Conservation (phyloP, 306 rosid species). For the Quercus agrifolia region DNA sequence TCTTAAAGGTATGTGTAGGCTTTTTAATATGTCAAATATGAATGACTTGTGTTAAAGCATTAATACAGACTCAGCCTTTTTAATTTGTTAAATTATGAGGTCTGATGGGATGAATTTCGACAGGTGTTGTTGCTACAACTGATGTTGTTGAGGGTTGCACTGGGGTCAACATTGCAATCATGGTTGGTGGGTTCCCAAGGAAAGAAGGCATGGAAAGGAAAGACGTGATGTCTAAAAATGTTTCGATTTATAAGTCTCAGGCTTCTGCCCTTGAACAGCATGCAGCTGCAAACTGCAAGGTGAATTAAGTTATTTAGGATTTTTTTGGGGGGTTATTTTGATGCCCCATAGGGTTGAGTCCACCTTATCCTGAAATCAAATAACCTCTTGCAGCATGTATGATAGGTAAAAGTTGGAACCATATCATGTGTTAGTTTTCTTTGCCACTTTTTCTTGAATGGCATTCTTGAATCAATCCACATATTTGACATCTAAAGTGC, state of each 20-base stretch:
- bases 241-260: constrained; percentile 90
- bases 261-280: constrained; percentile 95
- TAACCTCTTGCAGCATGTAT: not conserved
- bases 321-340: not conserved
- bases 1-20: constrained; percentile 55
- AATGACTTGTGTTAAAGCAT: not conserved
- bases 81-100: not conserved
- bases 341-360: not conserved
- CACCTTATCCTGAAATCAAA: not conserved
- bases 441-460: not conserved
- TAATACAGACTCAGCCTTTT: not conserved
- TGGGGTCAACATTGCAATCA: constrained; percentile 80
- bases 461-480: not conserved
- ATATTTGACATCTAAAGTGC: not conserved
- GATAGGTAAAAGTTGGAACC: not conserved
- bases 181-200: constrained; percentile 99
- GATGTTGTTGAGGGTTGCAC: constrained; percentile 96
- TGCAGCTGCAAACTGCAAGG: constrained; percentile 97
- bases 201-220: constrained; percentile 99
- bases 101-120: constrained; percentile 19
- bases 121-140: constrained; percentile 99
- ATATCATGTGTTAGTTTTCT: not conserved
- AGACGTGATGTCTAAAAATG: constrained; percentile 94
- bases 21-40: not conserved
- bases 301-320: constrained; percentile 2